Base-by-base conservation (phyloP, 768 basidiomycete genomes). In the Mycena vulgaris region DNA sequence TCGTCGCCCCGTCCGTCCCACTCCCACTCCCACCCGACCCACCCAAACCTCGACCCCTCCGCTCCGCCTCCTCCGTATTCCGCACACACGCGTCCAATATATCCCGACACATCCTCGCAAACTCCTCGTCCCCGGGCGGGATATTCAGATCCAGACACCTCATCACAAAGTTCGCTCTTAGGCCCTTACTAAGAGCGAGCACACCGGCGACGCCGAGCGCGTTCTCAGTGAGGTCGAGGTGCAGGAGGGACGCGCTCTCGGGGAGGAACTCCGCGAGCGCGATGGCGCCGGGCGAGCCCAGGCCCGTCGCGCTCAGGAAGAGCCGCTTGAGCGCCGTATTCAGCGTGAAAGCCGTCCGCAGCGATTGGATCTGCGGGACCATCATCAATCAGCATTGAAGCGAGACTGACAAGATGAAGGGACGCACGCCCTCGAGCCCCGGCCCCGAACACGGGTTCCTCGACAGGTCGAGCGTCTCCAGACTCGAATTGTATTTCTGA, bases 211-310 rank as follows among this genome's bases (percentile, higher is more conserved):
- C 86, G 76, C 96, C 96, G 35, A 99, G 83, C 8, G 85, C 80
- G 78, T 97, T 97, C 74, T 87, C 83, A 0, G 96, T 98, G 31
- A 98, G 82, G 80, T 98, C 98, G 62, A 99, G 90, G 79, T 99
- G 97, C 0, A 98, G 85, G 6, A 99, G 85, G 0, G 93, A 93
- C 21, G 86, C 88, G 0, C 94, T 92, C 78, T 99, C 97, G 0
- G 97, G 96, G 0, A 99, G 89, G 83, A 98, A 99, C 79, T 99
- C 97, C 3, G 97, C 98, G 2, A 99, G 88, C 0, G 95, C 93
- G 71, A 99, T 99, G 0, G 97, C 97, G 2, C 96, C 96, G 0
- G 91, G 84, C 0, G 94, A 93, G 0, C 89, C 89, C 76, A 99
- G 88, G 5, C 85, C 84, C 0, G 97, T 98, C 3, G 92, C 90